Percentiles rank a stretch among this genome's conserved stretches.
Conservation (phyloP, 2,329 filamentous ascomycete species). For the Fonsecaea nubica region DNA sequence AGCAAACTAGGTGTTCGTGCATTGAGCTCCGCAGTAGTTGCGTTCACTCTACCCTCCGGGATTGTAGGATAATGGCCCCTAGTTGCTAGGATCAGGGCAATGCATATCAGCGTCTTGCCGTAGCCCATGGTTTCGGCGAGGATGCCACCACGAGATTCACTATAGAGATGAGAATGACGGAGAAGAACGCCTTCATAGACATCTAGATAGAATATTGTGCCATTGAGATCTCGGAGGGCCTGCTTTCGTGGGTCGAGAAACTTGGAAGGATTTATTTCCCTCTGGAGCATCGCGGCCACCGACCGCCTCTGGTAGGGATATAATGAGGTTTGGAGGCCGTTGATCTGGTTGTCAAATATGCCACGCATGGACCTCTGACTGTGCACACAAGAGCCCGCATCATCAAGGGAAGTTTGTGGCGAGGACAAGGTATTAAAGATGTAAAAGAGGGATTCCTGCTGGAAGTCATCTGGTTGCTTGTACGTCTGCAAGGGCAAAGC, state of each 20-base stretch:
- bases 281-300: constrained; percentile 81
- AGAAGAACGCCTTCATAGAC: constrained; percentile 67
- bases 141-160: constrained; percentile 71
- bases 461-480: constrained; percentile 30
- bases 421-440: constrained; percentile 58
- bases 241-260: constrained; percentile 77
- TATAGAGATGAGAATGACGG: constrained; percentile 73
- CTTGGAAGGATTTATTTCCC: constrained; percentile 70
- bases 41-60: constrained; percentile 65
- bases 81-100: constrained; percentile 78
- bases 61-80: constrained; percentile 70
- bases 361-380: constrained; percentile 48
- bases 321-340: constrained; percentile 62
- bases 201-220: constrained; percentile 72
- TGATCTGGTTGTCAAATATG: constrained; percentile 43
- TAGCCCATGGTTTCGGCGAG: constrained; percentile 59
- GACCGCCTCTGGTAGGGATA: constrained; percentile 83
- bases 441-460: constrained; percentile 57
- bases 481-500: constrained; percentile 31
- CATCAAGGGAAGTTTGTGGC: constrained; percentile 46
- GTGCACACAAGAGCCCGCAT: constrained; percentile 43
- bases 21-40: constrained; percentile 50
- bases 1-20: constrained; percentile 66
- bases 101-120: constrained; percentile 87
- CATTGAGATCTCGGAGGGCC: constrained; percentile 64